These are phyloP conservation scores for Stramenopiles sp. DNA, from an alignment of 352 stramenopile species.

Conservation along the genomic window DNA sequence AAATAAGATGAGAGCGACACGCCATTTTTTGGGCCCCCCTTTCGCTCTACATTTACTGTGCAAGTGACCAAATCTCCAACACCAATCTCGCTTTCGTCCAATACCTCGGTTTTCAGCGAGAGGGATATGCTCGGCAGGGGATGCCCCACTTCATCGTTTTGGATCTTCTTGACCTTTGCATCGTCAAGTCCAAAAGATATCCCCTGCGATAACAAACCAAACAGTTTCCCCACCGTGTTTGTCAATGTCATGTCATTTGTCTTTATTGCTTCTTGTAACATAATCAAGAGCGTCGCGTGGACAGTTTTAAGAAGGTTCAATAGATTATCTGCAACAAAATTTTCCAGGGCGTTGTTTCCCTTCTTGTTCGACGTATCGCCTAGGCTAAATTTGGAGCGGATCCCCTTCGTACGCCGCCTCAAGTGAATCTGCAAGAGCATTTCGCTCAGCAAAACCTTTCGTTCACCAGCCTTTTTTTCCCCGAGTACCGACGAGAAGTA, in stretches of 20 bases:
- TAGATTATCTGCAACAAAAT: too few relatives aligned
- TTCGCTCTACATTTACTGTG: not conserved
- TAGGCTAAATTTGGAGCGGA: too few relatives aligned
- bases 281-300: too few relatives aligned
- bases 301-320: too few relatives aligned
- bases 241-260: not conserved
- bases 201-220: not conserved
- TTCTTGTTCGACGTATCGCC: too few relatives aligned
- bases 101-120: not conserved
- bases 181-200: not conserved
- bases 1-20: not conserved
- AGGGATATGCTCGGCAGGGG: not conserved
- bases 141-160: not conserved
- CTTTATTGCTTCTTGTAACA: not conserved
- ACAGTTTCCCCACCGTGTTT: not conserved
- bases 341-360: too few relatives aligned
- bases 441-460: too few relatives aligned
- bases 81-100: not conserved
- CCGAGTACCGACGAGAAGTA: too few relatives aligned
- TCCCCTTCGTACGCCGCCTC: too few relatives aligned
- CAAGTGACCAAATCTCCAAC: not conserved
- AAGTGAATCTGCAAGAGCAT: too few relatives aligned
- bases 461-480: too few relatives aligned
- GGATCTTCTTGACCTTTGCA: not conserved
- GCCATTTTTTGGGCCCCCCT: not conserved